phyloP scores from a whole-genome alignment of 2,329 filamentous ascomycete species.

The Graphilbum sp. region DNA sequence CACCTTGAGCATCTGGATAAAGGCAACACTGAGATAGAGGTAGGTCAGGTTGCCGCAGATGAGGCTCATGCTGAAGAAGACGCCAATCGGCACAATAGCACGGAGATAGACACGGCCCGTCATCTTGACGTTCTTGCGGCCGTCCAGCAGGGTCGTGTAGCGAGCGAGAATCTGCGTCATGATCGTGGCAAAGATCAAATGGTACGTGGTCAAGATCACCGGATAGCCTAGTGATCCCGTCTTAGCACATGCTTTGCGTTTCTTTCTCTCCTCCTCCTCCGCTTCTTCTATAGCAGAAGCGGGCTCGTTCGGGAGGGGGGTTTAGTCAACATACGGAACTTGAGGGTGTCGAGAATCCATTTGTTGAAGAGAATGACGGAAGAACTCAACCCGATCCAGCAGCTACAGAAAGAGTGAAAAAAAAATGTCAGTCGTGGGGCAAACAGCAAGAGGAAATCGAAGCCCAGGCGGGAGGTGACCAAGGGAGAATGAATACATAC shows the following conservation, averaged over 20 bases:
- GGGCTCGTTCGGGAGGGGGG: too few species aligned
- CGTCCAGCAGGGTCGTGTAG: slow-evolving; percentile 79
- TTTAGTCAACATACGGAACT: slow-evolving; percentile 62
- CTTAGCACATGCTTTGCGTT: not conserved
- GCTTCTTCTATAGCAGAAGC: too few species aligned
- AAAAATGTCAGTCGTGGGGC: not conserved
- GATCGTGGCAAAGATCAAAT: slow-evolving; percentile 79
- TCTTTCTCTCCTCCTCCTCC: too few species aligned
- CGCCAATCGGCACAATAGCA: slow-evolving; percentile 83
- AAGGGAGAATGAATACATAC: too few species aligned
- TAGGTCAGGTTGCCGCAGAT: slow-evolving; percentile 96
- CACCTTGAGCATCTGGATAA: slow-evolving; percentile 99
- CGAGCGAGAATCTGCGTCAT: slow-evolving; percentile 90
- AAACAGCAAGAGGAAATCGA: not conserved
- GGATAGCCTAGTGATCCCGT: slow-evolving; percentile 39
- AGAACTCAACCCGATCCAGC: slow-evolving; percentile 86
- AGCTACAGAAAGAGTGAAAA: slow-evolving; percentile 28
- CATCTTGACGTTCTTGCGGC: slow-evolving; percentile 94
- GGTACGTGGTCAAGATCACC: slow-evolving; percentile 88
- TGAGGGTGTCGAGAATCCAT: slow-evolving; percentile 76
- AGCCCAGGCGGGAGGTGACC: too few species aligned
- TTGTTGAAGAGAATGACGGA: slow-evolving; percentile 99
- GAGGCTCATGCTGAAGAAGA: slow-evolving; percentile 91
- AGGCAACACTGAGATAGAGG: slow-evolving; percentile 85
- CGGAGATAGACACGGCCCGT: slow-evolving; percentile 83